These are phyloP conservation scores for Teratosphaeriaceae sp. DNA, from an alignment of 2,329 filamentous ascomycete species.

Conservation along the genomic window DNA sequence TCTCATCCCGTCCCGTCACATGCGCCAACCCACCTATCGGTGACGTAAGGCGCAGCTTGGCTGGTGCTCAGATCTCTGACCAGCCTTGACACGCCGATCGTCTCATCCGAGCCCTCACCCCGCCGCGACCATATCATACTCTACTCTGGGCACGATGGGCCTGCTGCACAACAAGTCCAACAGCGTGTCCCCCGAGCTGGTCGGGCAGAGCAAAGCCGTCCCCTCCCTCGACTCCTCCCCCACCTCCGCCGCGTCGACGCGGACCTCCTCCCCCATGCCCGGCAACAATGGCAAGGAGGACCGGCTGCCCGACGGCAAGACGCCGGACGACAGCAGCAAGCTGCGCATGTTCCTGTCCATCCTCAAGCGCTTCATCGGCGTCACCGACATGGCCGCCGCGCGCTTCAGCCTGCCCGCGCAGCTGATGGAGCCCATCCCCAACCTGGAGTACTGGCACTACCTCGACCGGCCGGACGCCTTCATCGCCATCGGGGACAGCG, in stretches of 20 bases:
- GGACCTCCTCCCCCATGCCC: conserved; percentile 15
- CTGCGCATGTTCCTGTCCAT: conserved; percentile 83
- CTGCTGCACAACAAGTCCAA: conserved; percentile 6
- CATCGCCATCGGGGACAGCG: conserved; percentile 74
- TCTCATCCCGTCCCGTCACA: too few species aligned
- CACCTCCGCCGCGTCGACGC: conserved; percentile 12
- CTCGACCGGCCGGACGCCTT: conserved; percentile 93
- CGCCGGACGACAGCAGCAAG: conserved; percentile 75
- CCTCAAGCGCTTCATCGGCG: conserved; percentile 89
- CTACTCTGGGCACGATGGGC: conserved; percentile 8
- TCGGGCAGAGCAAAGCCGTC: conserved; percentile 1
- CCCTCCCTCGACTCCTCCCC: conserved; percentile 9
- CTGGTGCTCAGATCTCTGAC: too few species aligned
- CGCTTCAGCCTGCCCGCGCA: conserved; percentile 95
- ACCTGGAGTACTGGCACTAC: conserved; percentile 99
- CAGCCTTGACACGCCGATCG: too few species aligned
- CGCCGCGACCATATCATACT: too few species aligned
- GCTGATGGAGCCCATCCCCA: conserved; percentile 90
- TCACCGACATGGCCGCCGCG: conserved; percentile 89
- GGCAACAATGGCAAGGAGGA: conserved; percentile 4
- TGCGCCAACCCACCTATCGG: too few species aligned
- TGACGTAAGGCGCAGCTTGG: too few species aligned
- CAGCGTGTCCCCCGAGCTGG: conserved; percentile 4
- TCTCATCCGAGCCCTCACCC: too few species aligned
- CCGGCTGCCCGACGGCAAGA: conserved; percentile 31